These are phyloP conservation scores for Poa pratensis DNA, from an alignment of 176 grass and related monocot genomes.

Conservation along the genomic window DNA sequence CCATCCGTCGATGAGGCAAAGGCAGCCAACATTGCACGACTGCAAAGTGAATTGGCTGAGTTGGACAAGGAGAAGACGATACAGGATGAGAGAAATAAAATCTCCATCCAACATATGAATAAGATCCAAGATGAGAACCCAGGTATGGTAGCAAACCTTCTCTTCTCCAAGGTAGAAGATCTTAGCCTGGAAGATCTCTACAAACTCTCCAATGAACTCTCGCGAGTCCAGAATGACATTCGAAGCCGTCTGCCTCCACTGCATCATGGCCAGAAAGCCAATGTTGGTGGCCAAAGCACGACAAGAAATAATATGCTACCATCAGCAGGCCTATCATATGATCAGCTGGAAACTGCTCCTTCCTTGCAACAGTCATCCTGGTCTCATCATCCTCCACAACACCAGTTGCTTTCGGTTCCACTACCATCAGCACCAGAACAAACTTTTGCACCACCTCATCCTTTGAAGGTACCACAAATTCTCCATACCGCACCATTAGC, in stretches of 20 bases:
- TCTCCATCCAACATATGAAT: not conserved
- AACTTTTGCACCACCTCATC: not conserved
- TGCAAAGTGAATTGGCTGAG: not conserved
- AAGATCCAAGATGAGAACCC: not conserved
- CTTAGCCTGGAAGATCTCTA: not conserved
- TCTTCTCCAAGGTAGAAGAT: not conserved
- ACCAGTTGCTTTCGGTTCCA: not conserved
- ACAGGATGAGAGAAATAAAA: not conserved
- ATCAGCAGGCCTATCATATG: not conserved
- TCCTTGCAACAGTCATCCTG: not conserved
- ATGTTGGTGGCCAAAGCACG: no score
- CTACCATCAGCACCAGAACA: not conserved
- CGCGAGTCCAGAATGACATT: not conserved
- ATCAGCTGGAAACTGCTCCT: not conserved
- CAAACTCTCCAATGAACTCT: constrained; percentile 13
- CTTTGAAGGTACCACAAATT: not conserved
- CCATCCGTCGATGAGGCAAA: not conserved
- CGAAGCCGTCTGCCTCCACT: not conserved
- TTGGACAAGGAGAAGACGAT: not conserved
- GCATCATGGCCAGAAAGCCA: not conserved
- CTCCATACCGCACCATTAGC: not conserved
- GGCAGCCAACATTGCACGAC: not conserved
- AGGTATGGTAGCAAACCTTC: not conserved
- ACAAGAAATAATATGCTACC: not conserved
- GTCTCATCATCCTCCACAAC: not conserved